phyloP scores from a whole-genome alignment of 1,284 basidiomycete genomes.

The Naganishia liquefaciens region DNA sequence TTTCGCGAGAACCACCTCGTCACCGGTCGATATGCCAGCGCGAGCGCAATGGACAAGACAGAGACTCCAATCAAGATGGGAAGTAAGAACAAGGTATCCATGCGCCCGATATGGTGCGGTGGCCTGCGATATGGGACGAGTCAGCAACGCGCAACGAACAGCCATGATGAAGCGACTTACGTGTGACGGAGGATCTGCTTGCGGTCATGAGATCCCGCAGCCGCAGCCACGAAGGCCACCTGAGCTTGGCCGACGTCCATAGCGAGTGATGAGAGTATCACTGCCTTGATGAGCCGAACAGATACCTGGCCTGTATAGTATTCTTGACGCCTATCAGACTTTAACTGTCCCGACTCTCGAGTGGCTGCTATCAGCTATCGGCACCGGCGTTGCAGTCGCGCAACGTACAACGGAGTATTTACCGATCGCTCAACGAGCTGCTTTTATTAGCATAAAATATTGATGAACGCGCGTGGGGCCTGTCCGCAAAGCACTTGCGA shows the following conservation, averaged over 20 bases:
- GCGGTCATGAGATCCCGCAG: slow-evolving; percentile 13
- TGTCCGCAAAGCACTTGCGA: too few species aligned
- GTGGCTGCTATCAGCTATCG: neutral
- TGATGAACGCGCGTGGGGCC: too few species aligned
- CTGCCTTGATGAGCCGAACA: too few species aligned
- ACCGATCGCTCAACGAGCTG: too few species aligned
- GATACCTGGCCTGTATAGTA: too few species aligned
- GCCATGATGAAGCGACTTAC: neutral
- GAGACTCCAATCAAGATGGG: slow-evolving; percentile 47
- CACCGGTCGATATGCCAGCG: slow-evolving; percentile 39
- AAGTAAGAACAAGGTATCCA: slow-evolving; percentile 48
- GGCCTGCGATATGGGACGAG: slow-evolving; percentile 10
- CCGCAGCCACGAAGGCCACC: slow-evolving; percentile 18
- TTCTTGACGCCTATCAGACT: too few species aligned
- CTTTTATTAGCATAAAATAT: too few species aligned
- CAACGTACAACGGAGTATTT: too few species aligned
- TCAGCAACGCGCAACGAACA: neutral
- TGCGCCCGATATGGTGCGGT: slow-evolving; percentile 29
- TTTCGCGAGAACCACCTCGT: slow-evolving; percentile 36
- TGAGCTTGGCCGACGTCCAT: slow-evolving; percentile 10
- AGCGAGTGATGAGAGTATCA: neutral
- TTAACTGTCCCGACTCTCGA: neutral
- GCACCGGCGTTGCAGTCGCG: too few species aligned
- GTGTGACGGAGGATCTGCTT: slow-evolving; percentile 24
- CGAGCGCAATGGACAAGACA: slow-evolving; percentile 40